Evolutionary conservation across 441 rosid genomes (phyloP), one percentile per base, ranked within the genome.

Genomic region (Euphorbia schlechtendalii): DNA sequence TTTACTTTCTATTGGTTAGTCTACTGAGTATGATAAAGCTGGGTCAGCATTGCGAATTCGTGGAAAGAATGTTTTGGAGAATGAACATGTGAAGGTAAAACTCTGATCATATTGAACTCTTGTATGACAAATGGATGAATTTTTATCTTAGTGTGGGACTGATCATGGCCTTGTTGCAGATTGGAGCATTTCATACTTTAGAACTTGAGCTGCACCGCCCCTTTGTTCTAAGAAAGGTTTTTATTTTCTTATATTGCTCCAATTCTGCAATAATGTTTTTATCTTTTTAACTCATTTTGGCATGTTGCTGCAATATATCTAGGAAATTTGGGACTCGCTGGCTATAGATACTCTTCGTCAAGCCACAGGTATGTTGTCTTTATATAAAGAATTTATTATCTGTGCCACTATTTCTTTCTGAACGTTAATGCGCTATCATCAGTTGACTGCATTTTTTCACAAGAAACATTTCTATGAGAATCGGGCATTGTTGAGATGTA

Each of bases 121-220:
- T n/a, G 10, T 67, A 66, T 65, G 18, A 32, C 6, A 18, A 43
- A 41, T 28, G 38, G 36, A 14, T 27, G n/a, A 40, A 6, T 25
- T 46, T 64, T 28, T 43, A 18, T 40, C 18, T n/a, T n/a, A n/a
- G 10, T 56, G 14, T 21, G 2, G 41, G 67, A 58, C 56, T 69
- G 20, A 13, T 56, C 46, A 14, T 70, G 54, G 28, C 64, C 70
- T 63, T 68, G n/a, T 67, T 67, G 61, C 83, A 93, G 97, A 88
- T 93, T 62, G 99, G 99, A 63, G 95, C 94, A 14, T 93, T 84
- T 70, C 98, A 93, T 73, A 93, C 97, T 54, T 69, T 93, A 71
- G 97, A 90, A 69, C 68, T 93, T 41, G 97, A 88, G 68, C 82
- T 78, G 76, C 88, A 93, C 46, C 88, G 96, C 36, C 83, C 95